A percentile compares a stretch with the other conserved stretches of the same genome.
Conservation (phyloP, 495 filamentous ascomycete species). For the Neurospora sp. region DNA sequence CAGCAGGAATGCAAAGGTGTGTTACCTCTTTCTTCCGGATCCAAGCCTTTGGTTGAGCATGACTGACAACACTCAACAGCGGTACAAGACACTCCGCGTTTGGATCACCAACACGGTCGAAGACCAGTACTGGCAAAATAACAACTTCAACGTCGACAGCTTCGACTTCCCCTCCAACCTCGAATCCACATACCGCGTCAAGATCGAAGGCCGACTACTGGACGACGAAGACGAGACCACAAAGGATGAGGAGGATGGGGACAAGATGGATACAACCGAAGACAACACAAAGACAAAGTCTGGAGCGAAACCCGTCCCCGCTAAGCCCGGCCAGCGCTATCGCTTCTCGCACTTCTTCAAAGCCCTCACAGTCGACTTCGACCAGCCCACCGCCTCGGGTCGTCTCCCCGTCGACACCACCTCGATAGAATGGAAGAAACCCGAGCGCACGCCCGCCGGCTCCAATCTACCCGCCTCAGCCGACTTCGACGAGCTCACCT, state of each 20-base stretch:
- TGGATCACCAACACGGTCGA: constrained; percentile 96
- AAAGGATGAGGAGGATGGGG: constrained; percentile 46
- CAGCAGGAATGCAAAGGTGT: constrained; percentile 63
- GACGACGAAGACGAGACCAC: constrained; percentile 58
- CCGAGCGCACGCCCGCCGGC: constrained; percentile 43
- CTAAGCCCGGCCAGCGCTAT: constrained; percentile 35
- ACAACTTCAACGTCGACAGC: constrained; percentile 49
- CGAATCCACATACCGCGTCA: constrained; percentile 73
- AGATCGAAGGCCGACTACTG: constrained; percentile 84
- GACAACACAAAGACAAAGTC: constrained; percentile 35
- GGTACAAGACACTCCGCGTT: constrained; percentile 76
- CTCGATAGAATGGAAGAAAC: constrained; percentile 63
- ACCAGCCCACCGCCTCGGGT: constrained; percentile 36
- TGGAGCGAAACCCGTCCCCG: constrained; percentile 22
- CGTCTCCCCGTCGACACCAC: constrained; percentile 49
- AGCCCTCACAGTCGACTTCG: constrained; percentile 77
- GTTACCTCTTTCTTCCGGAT: too few species aligned
- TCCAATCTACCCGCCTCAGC: constrained; percentile 43
- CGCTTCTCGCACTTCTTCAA: constrained; percentile 96
- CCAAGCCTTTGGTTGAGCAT: not conserved
- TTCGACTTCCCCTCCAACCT: constrained; percentile 65
- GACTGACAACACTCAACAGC: constrained; percentile 23
- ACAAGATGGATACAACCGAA: constrained; percentile 58
- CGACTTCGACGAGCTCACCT: constrained; percentile 86
- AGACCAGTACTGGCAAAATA: constrained; percentile 85